Base-by-base conservation (phyloP, 495 filamentous ascomycete genomes). In the Astrocystis sublimbata region DNA sequence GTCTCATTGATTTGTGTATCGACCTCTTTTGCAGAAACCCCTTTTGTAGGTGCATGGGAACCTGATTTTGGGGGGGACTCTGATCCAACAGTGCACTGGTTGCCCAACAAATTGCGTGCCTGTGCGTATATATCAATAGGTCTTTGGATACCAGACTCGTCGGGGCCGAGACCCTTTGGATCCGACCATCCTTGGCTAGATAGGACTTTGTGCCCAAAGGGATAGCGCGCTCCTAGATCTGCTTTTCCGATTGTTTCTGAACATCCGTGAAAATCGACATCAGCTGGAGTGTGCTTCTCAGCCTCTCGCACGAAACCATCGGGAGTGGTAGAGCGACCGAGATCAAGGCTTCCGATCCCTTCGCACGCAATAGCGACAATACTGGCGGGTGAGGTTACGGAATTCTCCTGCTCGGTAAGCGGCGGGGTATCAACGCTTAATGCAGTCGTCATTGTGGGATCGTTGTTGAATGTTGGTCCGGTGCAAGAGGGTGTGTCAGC, bases 111-210 rank as follows among this genome's bases (percentile, higher is more conserved):
- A 13, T 0, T 4, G 36, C 15, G 13, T 1, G 53, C 53, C 26
- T 30, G 6, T 0, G 38, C 36, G n/a, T 21, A 2, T 31, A 24
- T 38, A 40, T 56, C 53, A 38, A 56, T 38, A 13, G 53, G 53
- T 43, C n/a, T 6, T 43, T 43, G 53, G 15, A 56, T 56, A 28
- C 53, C 53, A 42, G 38, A 43, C 24, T 38, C 36, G 26, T 56
- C 26, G 31, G 36, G 53, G 12, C 53, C 53, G 15, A 56, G 53
- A 38, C 53, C 53, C 15, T n/a, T 43, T 30, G n/a, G 53, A 31
- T 26, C 21, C 38, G 53, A 56, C 53, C 53, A 56, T 12, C 53
- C 53, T 31, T 56, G 53, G 5, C n/a, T 15, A 13, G 24, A 5
- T 38, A 56, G 30, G 12, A 56, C 13, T 33, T 24, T 21, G 9